These are phyloP conservation scores for Talaromyces sp. DNA, from an alignment of 2,329 filamentous ascomycete species.

Conservation along the genomic window DNA sequence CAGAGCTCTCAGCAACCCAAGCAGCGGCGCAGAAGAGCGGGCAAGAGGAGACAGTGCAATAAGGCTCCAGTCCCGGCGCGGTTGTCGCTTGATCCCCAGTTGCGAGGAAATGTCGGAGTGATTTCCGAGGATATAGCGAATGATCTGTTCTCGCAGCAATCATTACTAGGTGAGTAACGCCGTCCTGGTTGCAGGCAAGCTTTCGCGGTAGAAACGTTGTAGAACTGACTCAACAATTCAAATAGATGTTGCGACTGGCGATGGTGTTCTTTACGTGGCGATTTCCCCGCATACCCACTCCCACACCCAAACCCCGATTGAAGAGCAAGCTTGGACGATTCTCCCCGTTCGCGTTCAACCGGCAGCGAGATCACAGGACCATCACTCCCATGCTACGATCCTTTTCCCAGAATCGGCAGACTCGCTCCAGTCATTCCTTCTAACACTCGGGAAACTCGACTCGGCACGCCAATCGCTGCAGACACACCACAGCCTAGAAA, in stretches of 20 bases:
- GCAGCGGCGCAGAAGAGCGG: conserved; percentile 53
- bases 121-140: conserved; percentile 83
- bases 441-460: conserved; percentile 70
- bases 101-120: conserved; percentile 82
- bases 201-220: too few relatives aligned
- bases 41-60: conserved; percentile 53
- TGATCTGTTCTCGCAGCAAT: conserved; percentile 70
- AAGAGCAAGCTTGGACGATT: conserved; percentile 78
- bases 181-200: too few relatives aligned
- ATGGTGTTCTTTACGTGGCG: conserved; percentile 47
- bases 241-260: conserved; percentile 27
- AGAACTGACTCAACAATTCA: conserved; percentile 6
- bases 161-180: conserved; percentile 26
- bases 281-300: conserved; percentile 47
- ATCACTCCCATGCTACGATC: conserved; percentile 74
- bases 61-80: conserved; percentile 77
- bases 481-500: conserved; percentile 77
- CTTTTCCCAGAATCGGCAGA: conserved; percentile 73
- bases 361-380: conserved; percentile 53
- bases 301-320: conserved; percentile 44
- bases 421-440: conserved; percentile 77
- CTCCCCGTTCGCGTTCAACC: conserved; percentile 67
- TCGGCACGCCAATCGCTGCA: conserved; percentile 74
- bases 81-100: conserved; percentile 79
- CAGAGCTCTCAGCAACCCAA: conserved; percentile 51